Percentiles rank a stretch among this genome's conserved stretches.
phyloP scores from a whole-genome alignment of 2,329 filamentous ascomycete genomes.

The Fusarium austroafricanum region DNA sequence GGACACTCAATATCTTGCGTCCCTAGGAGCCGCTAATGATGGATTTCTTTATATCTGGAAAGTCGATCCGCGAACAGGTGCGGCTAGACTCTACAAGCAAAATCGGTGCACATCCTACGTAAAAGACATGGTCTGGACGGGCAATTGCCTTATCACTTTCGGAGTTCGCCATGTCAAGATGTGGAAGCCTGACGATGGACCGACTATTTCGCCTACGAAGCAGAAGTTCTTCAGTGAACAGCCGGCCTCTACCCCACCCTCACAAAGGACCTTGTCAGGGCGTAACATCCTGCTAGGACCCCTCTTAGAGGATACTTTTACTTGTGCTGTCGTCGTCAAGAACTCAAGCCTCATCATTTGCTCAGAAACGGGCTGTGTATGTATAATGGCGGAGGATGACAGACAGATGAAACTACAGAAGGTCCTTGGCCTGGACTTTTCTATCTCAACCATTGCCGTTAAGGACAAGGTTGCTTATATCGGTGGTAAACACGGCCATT shows the following conservation, averaged over 20 bases:
- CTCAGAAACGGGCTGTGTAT: slow-evolving; percentile 90
- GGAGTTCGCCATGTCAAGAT: slow-evolving; percentile 93
- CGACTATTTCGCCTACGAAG: slow-evolving; percentile 72
- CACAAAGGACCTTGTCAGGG: slow-evolving; percentile 77
- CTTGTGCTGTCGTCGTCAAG: slow-evolving; percentile 76
- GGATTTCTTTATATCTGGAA: slow-evolving; percentile 94
- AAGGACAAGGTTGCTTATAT: slow-evolving; percentile 71
- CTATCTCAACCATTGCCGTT: slow-evolving; percentile 74
- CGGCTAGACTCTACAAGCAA: slow-evolving; percentile 82
- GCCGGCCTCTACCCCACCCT: slow-evolving; percentile 46
- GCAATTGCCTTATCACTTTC: slow-evolving; percentile 83
- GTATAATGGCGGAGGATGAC: slow-evolving; percentile 81
- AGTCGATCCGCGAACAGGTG: slow-evolving; percentile 83
- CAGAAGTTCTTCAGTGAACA: slow-evolving; percentile 63
- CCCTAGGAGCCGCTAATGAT: slow-evolving; percentile 88
- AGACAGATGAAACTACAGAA: slow-evolving; percentile 77
- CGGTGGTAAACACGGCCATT: slow-evolving; percentile 74
- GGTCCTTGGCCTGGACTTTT: slow-evolving; percentile 74
- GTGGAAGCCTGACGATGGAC: slow-evolving; percentile 83
- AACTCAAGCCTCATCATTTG: slow-evolving; percentile 83
- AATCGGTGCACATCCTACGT: slow-evolving; percentile 92
- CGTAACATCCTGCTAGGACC: slow-evolving; percentile 88
- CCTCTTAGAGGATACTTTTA: slow-evolving; percentile 86
- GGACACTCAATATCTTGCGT: slow-evolving; percentile 87
- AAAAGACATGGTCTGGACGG: slow-evolving; percentile 91